Evolutionary conservation across 768 basidiomycete genomes (phyloP).

Genomic region (Russula lepida): DNA sequence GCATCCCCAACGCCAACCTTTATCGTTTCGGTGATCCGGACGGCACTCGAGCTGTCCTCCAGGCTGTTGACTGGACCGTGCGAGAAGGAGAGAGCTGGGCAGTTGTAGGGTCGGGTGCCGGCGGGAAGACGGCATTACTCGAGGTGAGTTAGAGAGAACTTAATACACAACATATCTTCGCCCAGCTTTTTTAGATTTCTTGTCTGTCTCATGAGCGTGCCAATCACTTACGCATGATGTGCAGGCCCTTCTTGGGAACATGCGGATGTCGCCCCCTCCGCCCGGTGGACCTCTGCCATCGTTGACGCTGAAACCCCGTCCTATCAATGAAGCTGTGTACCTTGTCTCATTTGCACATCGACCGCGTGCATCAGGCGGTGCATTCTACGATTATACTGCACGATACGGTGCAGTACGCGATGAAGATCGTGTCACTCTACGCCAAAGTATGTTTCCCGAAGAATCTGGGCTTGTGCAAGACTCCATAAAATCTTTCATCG

Average conservation of each 20-base stretch:
- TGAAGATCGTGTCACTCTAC: conserved; percentile 70
- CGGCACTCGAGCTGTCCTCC: conserved; percentile 39
- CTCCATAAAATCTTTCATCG: conserved; percentile 5
- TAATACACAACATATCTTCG: background rate
- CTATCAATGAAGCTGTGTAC: conserved; percentile 40
- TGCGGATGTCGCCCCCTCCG: conserved; percentile 57
- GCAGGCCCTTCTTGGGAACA: conserved; percentile 62
- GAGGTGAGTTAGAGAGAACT: conserved; percentile 41
- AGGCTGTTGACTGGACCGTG: conserved; percentile 49
- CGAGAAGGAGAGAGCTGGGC: conserved; percentile 66
- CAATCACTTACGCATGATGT: background rate
- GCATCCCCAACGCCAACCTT: conserved; percentile 42
- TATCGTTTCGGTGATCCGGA: conserved; percentile 53
- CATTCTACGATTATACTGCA: conserved; percentile 89
- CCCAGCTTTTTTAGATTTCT: background rate
- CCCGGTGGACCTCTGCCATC: conserved; percentile 75
- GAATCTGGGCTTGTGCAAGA: conserved; percentile 19
- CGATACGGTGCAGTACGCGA: conserved; percentile 86
- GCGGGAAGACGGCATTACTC: conserved; percentile 53
- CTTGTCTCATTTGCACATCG: conserved; percentile 65
- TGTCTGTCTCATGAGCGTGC: background rate
- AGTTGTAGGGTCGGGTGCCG: conserved; percentile 55
- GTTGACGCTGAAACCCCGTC: conserved; percentile 33
- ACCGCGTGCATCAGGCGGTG: conserved; percentile 47
- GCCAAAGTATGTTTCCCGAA: conserved; percentile 49